These are phyloP conservation scores for Blastobotrys americana DNA, from an alignment of 805 yeast species.

Conservation along the genomic window DNA sequence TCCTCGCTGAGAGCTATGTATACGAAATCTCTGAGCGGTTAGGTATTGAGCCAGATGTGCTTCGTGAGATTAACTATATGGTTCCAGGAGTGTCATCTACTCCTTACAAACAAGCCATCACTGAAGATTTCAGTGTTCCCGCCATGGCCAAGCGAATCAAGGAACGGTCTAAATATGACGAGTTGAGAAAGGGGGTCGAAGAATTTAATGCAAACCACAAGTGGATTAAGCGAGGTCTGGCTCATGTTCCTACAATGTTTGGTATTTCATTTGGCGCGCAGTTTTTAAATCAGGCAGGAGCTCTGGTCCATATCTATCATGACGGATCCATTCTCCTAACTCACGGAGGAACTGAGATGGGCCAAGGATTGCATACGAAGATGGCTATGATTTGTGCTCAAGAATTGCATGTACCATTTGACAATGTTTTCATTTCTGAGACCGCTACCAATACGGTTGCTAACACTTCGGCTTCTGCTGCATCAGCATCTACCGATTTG, in stretches of 20 bases:
- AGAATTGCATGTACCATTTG: constrained; percentile 37
- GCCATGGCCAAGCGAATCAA: constrained; percentile 33
- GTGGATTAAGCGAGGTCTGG: constrained; percentile 43
- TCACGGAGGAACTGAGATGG: constrained; percentile 47
- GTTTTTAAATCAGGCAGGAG: constrained; percentile 43
- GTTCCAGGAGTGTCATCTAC: constrained; percentile 29
- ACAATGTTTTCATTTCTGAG: constrained; percentile 38
- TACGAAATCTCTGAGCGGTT: constrained; percentile 36
- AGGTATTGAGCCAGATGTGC: constrained; percentile 35
- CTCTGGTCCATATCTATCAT: constrained; percentile 39
- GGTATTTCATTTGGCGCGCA: constrained; percentile 43
- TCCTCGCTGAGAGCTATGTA: constrained; percentile 37
- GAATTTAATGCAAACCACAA: constrained; percentile 35
- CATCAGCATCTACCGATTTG: constrained; percentile 43
- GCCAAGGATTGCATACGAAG: constrained; percentile 43
- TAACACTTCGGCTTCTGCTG: constrained; percentile 44
- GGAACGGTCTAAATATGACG: constrained; percentile 32
- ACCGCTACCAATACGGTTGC: constrained; percentile 43
- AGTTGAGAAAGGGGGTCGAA: constrained; percentile 33
- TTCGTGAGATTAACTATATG: constrained; percentile 36
- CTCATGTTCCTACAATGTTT: constrained; percentile 42
- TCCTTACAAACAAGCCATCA: constrained; percentile 37
- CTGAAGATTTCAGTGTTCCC: constrained; percentile 36
- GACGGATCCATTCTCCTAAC: constrained; percentile 43
- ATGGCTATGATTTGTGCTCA: constrained; percentile 44